Percentiles rank a stretch among this genome's conserved stretches.
phyloP scores from a whole-genome alignment of 257 asterid genomes.

The Fraxinus anomala region DNA sequence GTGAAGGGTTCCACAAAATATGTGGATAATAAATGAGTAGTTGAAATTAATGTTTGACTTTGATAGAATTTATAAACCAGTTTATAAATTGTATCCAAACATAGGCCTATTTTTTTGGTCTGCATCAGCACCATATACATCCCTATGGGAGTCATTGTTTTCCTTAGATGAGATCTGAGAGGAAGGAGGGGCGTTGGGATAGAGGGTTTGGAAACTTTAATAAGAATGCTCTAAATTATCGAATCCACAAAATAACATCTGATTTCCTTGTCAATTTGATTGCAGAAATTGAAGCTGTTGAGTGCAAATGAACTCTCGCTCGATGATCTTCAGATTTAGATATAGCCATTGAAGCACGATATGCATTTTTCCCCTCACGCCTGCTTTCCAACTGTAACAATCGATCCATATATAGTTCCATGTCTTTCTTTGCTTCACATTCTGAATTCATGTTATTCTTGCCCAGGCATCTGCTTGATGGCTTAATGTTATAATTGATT shows the following conservation, averaged over 20 bases:
- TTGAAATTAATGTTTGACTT: too few relatives aligned
- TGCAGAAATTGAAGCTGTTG: slow-evolving; percentile 90
- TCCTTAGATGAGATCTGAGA: background rate
- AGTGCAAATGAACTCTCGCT: slow-evolving; percentile 65
- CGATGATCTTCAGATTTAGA: slow-evolving; percentile 87
- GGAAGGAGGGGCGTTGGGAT: background rate
- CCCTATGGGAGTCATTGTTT: background rate
- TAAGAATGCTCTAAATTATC: background rate
- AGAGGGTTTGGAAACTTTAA: background rate
- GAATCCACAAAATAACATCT: background rate
- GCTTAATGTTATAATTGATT: background rate
- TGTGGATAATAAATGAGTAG: too few relatives aligned
- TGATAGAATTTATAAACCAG: too few relatives aligned
- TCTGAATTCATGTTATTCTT: background rate
- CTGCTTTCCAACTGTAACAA: slow-evolving; percentile 34
- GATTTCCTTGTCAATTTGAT: slow-evolving; percentile 16
- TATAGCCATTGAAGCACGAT: slow-evolving; percentile 33
- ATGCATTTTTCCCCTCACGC: slow-evolving; percentile 29
- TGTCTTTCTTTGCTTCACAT: slow-evolving; percentile 26
- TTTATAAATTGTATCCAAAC: too few relatives aligned
- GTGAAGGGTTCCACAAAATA: too few relatives aligned
- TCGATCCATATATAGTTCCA: slow-evolving; percentile 27
- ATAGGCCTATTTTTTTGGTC: background rate
- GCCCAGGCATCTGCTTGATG: background rate
- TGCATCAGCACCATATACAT: background rate